A percentile compares a stretch with the other conserved stretches of the same genome.
Evolutionary conservation across 2,329 filamentous ascomycete species (phyloP).

Genomic region (Cladophialophora immunda): DNA sequence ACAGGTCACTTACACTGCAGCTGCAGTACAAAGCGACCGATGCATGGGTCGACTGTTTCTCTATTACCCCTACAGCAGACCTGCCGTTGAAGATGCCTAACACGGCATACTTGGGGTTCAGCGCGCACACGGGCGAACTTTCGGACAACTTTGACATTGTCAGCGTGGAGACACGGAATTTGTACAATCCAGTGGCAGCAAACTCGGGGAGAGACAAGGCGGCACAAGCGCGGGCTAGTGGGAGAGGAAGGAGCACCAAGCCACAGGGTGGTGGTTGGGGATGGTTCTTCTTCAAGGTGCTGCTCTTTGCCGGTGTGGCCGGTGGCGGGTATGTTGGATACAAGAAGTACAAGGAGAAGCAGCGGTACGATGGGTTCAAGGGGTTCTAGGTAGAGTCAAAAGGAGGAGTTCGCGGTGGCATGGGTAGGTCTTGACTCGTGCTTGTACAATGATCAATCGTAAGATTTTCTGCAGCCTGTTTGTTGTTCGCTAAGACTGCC

Average conservation of each 20-base stretch:
- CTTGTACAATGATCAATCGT: conserved; percentile 22
- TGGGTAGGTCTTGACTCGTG: conserved; percentile 11
- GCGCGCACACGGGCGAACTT: conserved; percentile 87
- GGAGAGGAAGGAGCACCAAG: conserved; percentile 40
- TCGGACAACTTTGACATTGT: conserved; percentile 98
- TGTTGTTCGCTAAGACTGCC: not conserved
- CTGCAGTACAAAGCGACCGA: conserved; percentile 92
- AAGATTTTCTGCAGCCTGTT: not conserved
- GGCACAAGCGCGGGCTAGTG: conserved; percentile 39
- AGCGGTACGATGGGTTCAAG: conserved; percentile 52
- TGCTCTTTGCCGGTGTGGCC: conserved; percentile 75
- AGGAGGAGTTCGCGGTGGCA: conserved; percentile 3
- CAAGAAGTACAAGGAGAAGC: conserved; percentile 77
- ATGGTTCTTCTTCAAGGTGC: conserved; percentile 81
- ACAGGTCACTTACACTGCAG: conserved; percentile 88
- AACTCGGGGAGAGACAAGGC: conserved; percentile 38
- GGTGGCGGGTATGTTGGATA: conserved; percentile 85
- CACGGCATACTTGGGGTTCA: conserved; percentile 71
- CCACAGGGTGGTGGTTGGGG: conserved; percentile 64
- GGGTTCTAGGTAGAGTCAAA: conserved; percentile 12
- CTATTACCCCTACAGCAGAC: conserved; percentile 66
- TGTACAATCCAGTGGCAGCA: conserved; percentile 70
- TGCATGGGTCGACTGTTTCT: conserved; percentile 91
- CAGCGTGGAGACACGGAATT: conserved; percentile 82
- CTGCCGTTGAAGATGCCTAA: conserved; percentile 80